A percentile compares a stretch with the other conserved stretches of the same genome.
phyloP scores from a whole-genome alignment of 345 rosid genomes.

The Fremontodendron californicum region DNA sequence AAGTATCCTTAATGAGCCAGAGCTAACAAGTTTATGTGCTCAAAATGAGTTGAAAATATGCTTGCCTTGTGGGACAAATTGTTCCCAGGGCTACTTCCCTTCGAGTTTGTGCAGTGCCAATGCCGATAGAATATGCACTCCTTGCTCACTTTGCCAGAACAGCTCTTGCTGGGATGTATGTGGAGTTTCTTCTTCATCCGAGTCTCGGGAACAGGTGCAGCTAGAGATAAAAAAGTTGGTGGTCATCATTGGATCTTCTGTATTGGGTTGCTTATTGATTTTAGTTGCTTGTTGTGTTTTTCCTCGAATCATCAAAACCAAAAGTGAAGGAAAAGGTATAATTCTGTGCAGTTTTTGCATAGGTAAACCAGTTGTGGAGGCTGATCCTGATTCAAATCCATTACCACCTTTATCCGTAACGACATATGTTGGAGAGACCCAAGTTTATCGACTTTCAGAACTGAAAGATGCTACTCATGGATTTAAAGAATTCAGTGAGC shows the following conservation, averaged over 20 bases:
- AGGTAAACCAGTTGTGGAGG: constrained; percentile 47
- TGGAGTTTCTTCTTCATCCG: constrained; percentile 34
- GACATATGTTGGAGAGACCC: constrained; percentile 60
- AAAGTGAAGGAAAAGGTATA: constrained; percentile 43
- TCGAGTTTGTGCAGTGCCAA: constrained; percentile 62
- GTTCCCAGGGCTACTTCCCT: constrained; percentile 72
- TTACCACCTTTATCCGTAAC: constrained; percentile 35
- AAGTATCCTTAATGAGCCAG: constrained; percentile 73
- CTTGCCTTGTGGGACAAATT: constrained; percentile 69
- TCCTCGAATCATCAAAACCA: constrained; percentile 31
- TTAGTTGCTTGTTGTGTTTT: constrained; percentile 47
- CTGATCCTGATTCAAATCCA: constrained; percentile 39
- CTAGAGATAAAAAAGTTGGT: constrained; percentile 31
- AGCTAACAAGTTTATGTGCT: constrained; percentile 59
- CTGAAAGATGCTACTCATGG: constrained; percentile 91
- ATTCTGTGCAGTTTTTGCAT: constrained; percentile 47
- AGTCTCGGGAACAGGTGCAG: constrained; percentile 21
- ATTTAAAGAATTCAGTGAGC: constrained; percentile 86
- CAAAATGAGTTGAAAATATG: constrained; percentile 66
- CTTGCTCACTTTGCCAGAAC: constrained; percentile 93
- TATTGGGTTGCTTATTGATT: constrained; percentile 46
- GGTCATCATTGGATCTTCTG: constrained; percentile 50
- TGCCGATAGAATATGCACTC: constrained; percentile 74
- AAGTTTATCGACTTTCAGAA: constrained; percentile 74
- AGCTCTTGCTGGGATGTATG: constrained; percentile 67